A percentile compares a stretch with the other conserved stretches of the same genome.
These are phyloP conservation scores for Rhynchospora tenuis DNA, from an alignment of 176 grass and related monocot genomes.

Conservation along the genomic window DNA sequence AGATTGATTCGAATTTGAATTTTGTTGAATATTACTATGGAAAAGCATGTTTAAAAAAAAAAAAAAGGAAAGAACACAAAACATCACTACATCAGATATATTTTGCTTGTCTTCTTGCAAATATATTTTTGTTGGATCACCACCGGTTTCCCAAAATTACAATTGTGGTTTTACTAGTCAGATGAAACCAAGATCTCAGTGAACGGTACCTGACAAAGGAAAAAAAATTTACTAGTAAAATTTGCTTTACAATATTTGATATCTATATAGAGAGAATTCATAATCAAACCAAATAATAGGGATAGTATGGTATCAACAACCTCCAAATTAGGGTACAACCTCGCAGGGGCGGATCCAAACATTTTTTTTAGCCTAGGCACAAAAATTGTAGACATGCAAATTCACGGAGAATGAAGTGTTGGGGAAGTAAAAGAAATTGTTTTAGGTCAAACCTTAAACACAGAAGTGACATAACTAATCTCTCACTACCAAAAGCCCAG, in stretches of 20 bases:
- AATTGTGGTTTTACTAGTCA: constrained; percentile 60
- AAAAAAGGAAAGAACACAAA: neutral
- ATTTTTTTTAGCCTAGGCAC: too few relatives aligned
- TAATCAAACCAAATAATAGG: neutral
- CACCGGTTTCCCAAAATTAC: constrained; percentile 81
- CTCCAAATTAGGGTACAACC: neutral
- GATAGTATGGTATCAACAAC: neutral
- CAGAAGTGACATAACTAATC: too few relatives aligned
- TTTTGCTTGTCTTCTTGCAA: constrained; percentile 47
- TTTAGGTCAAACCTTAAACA: too few relatives aligned
- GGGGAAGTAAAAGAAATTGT: too few relatives aligned
- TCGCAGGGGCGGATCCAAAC: too few relatives aligned
- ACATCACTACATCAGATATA: neutral
- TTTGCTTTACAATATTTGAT: neutral
- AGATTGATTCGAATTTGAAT: neutral
- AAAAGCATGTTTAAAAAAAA: neutral
- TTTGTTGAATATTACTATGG: neutral
- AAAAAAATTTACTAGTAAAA: neutral
- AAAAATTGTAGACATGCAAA: too few relatives aligned
- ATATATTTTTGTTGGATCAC: constrained; percentile 83
- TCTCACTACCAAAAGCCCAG: too few relatives aligned
- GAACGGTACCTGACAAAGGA: constrained; percentile 74
- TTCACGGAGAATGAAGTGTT: too few relatives aligned
- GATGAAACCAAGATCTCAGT: constrained; percentile 82
- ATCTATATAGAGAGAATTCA: neutral